Conservation (phyloP, 2,329 filamentous ascomycete species). For the Aspergillus sp. region DNA sequence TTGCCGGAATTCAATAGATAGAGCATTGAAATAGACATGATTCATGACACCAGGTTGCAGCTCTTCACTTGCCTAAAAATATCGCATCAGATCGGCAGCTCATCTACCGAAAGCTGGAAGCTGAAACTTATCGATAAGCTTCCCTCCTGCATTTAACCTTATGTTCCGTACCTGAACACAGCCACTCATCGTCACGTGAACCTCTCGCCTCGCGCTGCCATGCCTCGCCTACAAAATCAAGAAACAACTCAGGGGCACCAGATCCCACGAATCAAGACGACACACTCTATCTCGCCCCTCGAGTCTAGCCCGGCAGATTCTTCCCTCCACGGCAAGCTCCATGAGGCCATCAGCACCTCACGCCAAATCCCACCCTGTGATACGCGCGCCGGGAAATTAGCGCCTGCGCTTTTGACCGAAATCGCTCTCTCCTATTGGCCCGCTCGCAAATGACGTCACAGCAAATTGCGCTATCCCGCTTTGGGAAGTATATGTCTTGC, state of each 20-base stretch:
- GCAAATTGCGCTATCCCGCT: background rate
- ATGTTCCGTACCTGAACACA: no score
- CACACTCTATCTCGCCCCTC: no score
- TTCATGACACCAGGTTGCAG: background rate
- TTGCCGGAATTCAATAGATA: background rate
- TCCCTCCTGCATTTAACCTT: no score
- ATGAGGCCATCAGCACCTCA: no score
- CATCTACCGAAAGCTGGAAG: background rate
- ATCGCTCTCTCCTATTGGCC: constrained; percentile 9
- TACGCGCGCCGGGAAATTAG: no score
- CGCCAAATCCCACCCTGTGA: no score
- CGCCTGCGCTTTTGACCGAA: background rate
- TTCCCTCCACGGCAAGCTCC: no score
- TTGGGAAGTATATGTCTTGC: constrained; percentile 7
- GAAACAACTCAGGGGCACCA: background rate
- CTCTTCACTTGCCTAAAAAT: background rate
- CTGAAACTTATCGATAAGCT: background rate
- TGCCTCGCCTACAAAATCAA: background rate
- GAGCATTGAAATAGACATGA: background rate
- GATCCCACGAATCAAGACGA: no score
- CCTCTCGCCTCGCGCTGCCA: background rate
- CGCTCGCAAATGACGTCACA: constrained; percentile 18
- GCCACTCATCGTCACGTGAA: background rate
- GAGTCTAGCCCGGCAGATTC: no score
- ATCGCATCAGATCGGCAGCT: background rate